phyloP scores from a whole-genome alignment of 2,329 filamentous ascomycete species.

The Penicillium glabrum region DNA sequence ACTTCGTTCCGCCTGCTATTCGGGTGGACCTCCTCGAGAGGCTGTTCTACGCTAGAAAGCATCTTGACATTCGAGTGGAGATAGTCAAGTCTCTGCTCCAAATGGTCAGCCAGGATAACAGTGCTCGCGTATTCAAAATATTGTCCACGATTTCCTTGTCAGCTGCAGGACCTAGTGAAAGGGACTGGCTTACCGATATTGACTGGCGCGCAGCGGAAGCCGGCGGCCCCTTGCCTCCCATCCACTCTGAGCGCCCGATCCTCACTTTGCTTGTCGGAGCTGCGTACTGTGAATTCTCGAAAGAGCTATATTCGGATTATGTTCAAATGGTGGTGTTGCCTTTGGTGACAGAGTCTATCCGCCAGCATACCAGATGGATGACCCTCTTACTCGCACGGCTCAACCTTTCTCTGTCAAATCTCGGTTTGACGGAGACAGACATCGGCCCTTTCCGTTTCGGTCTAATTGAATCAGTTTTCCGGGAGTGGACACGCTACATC shows the following conservation, averaged over 20 bases:
- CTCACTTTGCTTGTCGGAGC: background rate
- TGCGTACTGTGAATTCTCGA: background rate
- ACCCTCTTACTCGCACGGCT: background rate
- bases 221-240: background rate
- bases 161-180: background rate
- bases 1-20: background rate
- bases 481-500: background rate
- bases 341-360: background rate
- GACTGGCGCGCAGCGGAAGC: background rate
- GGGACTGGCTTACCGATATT: background rate
- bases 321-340: background rate
- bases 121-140: background rate
- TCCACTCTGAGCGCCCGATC: background rate
- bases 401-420: background rate
- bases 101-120: background rate
- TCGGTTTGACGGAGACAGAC: background rate
- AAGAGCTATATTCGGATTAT: background rate
- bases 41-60: background rate
- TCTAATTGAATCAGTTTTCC: background rate
- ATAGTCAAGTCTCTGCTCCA: background rate
- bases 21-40: background rate
- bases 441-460: background rate
- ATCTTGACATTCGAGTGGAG: background rate
- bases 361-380: background rate
- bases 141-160: background rate